A percentile compares a stretch with the other conserved stretches of the same genome.
phyloP scores from a whole-genome alignment of 2,329 filamentous ascomycete species.

The Penicillium janthinellum region DNA sequence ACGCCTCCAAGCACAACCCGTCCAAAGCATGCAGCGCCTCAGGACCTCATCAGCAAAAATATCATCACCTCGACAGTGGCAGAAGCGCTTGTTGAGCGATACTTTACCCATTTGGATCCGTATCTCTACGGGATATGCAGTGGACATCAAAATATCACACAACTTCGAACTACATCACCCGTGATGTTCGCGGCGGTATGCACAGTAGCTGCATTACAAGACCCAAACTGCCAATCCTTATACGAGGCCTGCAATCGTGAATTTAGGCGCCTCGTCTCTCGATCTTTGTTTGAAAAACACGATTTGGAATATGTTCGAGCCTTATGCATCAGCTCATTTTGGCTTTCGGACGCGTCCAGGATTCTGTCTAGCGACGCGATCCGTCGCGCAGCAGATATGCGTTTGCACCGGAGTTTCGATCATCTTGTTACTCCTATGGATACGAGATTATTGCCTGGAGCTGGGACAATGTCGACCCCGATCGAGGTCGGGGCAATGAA shows the following conservation, averaged over 20 bases:
- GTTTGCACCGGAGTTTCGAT: conserved; percentile 45
- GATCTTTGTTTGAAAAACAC: conserved; percentile 51
- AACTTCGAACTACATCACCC: conserved; percentile 45
- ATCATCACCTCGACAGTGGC: conserved; percentile 46
- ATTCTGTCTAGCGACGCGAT: conserved; percentile 38
- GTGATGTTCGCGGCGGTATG: conserved; percentile 49
- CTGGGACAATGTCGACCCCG: conserved; percentile 28
- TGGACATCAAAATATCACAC: conserved; percentile 43
- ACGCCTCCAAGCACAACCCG: conserved; percentile 30
- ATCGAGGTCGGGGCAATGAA: conserved; percentile 23
- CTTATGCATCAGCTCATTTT: conserved; percentile 54
- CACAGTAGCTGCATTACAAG: conserved; percentile 52
- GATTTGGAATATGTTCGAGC: conserved; percentile 51
- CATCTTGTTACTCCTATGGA: conserved; percentile 27
- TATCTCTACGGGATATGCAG: conserved; percentile 51
- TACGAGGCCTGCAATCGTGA: conserved; percentile 48
- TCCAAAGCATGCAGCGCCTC: conserved; percentile 10
- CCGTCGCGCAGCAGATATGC: conserved; percentile 34
- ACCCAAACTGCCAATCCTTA: conserved; percentile 32
- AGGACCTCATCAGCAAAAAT: conserved; percentile 51
- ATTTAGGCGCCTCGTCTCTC: conserved; percentile 49
- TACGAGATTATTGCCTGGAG: not conserved
- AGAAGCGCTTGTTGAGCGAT: conserved; percentile 46
- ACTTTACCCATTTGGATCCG: conserved; percentile 49
- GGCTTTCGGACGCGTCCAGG: conserved; percentile 54